Evolutionary conservation across 225 moss, liverwort and hornwort species (phyloP), one percentile per base, ranked within the genome.

Genomic region (Anthoceros angustus): DNA sequence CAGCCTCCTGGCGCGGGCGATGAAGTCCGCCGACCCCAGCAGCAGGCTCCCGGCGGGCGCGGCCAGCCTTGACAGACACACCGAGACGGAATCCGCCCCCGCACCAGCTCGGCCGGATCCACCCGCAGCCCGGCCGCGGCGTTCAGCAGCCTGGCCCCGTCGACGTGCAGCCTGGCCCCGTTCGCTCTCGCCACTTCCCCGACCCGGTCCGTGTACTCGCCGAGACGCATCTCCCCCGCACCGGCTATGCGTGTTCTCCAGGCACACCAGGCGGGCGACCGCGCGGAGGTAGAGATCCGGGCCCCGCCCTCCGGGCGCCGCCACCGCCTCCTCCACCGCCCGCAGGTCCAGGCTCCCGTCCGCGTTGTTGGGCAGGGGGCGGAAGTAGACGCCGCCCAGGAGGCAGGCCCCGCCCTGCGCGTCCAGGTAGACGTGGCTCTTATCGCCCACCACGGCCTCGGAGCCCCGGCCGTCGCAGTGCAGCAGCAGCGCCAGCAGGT

Each of bases 391-490:
- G 40, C 91, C 91, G 40, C 88, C 94, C 10, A 95, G 83, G 32
- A 84, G 81, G 50, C 91, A 76, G 62, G 85, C 80, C 16, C 91
- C 91, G 25, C 91, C 94, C 72, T 95, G 94, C 75, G 91, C 91
- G 38, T 85, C 85, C 40, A 65, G 66, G 25, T 68, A 69, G 61
- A 91, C 84, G 66, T 95, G 94, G 75, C 86, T 83, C 74, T 91
- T 86, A 4, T 65, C 49, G 43, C 89, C 84, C 1, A 89, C 64
- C 39, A 89, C 77, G 14, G 74, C 75, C 75, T 88, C 83, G 45
- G 83, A 86, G 64, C 91, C 95, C 45, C 88, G 80, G 72, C 15
- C 91, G 62, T 95, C 88, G 77, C 95, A 95, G 70, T 91, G 89
- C 40, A 91, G 91, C 68, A 95, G 91, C 49, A 95, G 85, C 1